These are phyloP conservation scores for Neurospora sp. DNA, from an alignment of 495 filamentous ascomycete species.

Conservation along the genomic window DNA sequence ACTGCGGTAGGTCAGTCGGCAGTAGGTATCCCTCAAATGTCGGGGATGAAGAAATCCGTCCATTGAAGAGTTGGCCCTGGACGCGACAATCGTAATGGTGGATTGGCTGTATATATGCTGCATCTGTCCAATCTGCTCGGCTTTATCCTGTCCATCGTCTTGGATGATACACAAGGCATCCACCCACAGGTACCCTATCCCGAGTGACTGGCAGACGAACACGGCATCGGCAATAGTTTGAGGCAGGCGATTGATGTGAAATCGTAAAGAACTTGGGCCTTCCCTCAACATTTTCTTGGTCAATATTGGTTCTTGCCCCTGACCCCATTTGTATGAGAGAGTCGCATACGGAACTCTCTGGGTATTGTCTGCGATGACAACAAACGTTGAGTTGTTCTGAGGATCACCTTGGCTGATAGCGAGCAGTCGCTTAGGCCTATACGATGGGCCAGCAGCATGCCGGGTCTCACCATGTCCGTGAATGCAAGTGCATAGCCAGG, in stretches of 20 bases:
- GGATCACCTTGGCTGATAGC: background rate
- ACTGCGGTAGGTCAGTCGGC: background rate
- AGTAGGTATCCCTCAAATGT: background rate
- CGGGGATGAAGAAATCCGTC: background rate
- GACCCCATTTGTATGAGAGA: background rate
- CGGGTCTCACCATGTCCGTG: background rate
- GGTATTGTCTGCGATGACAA: background rate
- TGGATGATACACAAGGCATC: background rate
- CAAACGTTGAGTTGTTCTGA: background rate
- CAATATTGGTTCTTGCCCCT: background rate
- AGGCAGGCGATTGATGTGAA: background rate
- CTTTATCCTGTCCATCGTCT: background rate
- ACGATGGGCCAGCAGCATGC: background rate
- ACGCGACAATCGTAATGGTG: background rate
- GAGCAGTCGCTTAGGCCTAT: background rate
- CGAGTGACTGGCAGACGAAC: background rate
- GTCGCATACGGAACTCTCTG: background rate
- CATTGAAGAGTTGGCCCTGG: background rate
- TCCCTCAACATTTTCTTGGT: background rate
- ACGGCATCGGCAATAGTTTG: background rate
- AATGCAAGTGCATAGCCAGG: background rate
- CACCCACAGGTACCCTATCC: background rate
- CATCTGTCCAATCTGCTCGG: background rate
- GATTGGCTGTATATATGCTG: background rate
- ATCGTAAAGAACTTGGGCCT: background rate